These are phyloP conservation scores for Magnolia sinica DNA, from an alignment of 164 flowering plant genomes.

Conservation along the genomic window DNA sequence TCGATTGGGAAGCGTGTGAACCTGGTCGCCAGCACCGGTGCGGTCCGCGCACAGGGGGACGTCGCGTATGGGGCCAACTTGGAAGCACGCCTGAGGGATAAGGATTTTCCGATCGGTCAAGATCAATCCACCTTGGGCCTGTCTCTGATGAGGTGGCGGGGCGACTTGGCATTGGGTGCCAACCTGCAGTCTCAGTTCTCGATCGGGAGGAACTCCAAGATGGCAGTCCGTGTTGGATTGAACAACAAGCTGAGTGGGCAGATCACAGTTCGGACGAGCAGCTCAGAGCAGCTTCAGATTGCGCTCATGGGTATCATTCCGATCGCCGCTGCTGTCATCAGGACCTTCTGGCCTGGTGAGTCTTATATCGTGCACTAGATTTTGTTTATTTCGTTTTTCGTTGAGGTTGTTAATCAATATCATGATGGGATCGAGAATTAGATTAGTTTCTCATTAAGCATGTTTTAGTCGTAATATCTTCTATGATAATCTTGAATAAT, in stretches of 20 bases:
- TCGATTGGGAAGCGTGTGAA: constrained; percentile 61
- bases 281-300: constrained; percentile 86
- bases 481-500: constrained; percentile 6
- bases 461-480: constrained; percentile 11
- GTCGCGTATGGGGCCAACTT: constrained; percentile 84
- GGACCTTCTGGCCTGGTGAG: constrained; percentile 53
- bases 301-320: constrained; percentile 78
- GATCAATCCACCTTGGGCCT: constrained; percentile 73
- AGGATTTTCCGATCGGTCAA: constrained; percentile 81
- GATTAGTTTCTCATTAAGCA: constrained; percentile 1
- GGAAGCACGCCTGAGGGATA: constrained; percentile 69
- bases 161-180: constrained; percentile 78
- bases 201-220: constrained; percentile 67
- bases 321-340: constrained; percentile 51
- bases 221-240: constrained; percentile 71
- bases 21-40: constrained; percentile 78
- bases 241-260: constrained; percentile 92
- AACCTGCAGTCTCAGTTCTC: constrained; percentile 79
- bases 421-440: not conserved
- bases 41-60: constrained; percentile 68
- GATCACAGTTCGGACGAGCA: constrained; percentile 73
- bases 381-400: not conserved
- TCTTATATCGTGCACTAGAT: constrained; percentile 56
- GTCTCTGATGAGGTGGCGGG: constrained; percentile 91
- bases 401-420: constrained; percentile 1